Conservation (phyloP, 225 moss, liverwort and hornwort species). For the Sphagnum tenellum region DNA sequence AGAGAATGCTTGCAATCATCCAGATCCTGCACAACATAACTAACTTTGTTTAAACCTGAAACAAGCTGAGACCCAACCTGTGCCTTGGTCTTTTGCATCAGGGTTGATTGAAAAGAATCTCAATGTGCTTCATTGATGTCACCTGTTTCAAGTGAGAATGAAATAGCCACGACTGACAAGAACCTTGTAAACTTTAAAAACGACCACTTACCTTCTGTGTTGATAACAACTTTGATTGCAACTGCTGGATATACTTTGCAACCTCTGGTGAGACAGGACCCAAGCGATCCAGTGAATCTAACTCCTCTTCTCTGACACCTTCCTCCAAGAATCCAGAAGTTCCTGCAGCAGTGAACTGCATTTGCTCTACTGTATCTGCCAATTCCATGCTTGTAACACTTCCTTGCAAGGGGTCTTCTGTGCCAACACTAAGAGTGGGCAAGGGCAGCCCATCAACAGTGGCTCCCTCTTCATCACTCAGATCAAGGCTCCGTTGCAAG, state of each 20-base stretch:
- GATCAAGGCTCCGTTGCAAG: conserved; percentile 39
- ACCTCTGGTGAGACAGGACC: conserved; percentile 23
- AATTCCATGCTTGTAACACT: too few relatives aligned
- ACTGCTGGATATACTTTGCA: conserved; percentile 28
- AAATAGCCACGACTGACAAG: too few relatives aligned
- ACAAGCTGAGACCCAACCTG: too few relatives aligned
- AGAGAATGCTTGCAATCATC: conserved; percentile 28
- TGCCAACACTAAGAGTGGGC: not conserved
- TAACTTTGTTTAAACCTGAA: too few relatives aligned
- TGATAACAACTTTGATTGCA: conserved; percentile 37
- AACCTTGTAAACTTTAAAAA: too few relatives aligned
- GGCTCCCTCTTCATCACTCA: conserved; percentile 9
- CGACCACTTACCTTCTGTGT: conserved; percentile 24
- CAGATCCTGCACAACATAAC: conserved; percentile 25
- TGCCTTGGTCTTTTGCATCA: too few relatives aligned
- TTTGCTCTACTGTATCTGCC: too few relatives aligned
- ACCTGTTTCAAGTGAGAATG: too few relatives aligned
- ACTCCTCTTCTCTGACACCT: conserved; percentile 5
- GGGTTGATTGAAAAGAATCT: too few relatives aligned
- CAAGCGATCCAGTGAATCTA: conserved; percentile 13
- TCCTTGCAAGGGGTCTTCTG: not conserved
- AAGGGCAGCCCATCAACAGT: too few relatives aligned
- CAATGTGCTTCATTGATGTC: too few relatives aligned
- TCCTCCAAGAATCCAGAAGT: not conserved
- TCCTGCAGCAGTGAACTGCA: conserved; percentile 3